Base-by-base conservation (phyloP, 2,329 filamentous ascomycete genomes). In the Pseudonectria buxi region DNA sequence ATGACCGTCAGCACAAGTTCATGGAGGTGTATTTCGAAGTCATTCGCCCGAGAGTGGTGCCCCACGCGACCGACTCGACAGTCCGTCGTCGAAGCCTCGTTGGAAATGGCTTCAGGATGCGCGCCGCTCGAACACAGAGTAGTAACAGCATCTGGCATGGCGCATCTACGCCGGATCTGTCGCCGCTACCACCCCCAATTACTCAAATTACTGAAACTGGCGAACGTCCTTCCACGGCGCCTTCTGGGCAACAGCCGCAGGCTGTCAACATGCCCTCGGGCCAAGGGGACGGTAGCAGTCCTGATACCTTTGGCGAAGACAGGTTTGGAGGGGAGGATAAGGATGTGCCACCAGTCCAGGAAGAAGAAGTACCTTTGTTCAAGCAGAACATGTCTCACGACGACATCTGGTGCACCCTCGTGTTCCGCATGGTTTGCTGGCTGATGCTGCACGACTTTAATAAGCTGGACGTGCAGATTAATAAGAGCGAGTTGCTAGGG, bases 401-500 rank as follows among this genome's bases (percentile, higher is more conserved):
- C 28, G 61, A 65, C 7, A 64, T 74, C n/a, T 76, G 72, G 72
- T 71, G 69, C 44, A 68, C 67, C 7, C 55, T 77, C 13, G 62
- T 76, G 4, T 72, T 76, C 42, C 58, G 72, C 16, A 77, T 76
- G 73, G 59, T 76, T 15, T 76, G 72, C 49, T 76, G 72, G 74
- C 53, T 76, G 34, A 62, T 71, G 55, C 54, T 77, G 41, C 72
- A 78, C 46, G 71, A 77, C 45, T 76, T 77, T 34, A 61, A 74
- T 50, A 71, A 69, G 48, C 61, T 65, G 39, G 74, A 77, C 36
- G 59, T 69, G 9, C 71, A 75, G 51, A 52, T 71, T 3, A 57
- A 67, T 29, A 72, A 74, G 53, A 71, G 69, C 40, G 71, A 76
- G 54, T 54, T 76, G 4, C 46, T 69, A 24, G 72, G 71, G 2